Percentiles rank a stretch among this genome's conserved stretches.
These are phyloP conservation scores for Aspergillus sp. DNA, from an alignment of 2,329 filamentous ascomycete genomes.

Conservation along the genomic window DNA sequence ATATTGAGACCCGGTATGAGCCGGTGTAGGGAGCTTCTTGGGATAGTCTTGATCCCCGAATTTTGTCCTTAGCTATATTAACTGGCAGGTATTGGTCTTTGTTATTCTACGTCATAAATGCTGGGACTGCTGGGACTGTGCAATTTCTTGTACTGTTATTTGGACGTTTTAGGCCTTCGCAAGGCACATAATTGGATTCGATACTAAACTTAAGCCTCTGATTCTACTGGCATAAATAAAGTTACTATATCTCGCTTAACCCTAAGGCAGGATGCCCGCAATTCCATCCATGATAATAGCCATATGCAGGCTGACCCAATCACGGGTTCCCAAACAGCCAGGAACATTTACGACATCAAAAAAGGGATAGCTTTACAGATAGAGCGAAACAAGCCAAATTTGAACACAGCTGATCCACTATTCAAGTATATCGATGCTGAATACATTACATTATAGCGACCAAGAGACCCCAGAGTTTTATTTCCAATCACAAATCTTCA, in stretches of 20 bases:
- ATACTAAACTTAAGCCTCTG: neutral
- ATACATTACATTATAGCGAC: neutral
- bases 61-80: neutral
- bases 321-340: neutral
- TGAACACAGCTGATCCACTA: neutral
- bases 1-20: neutral
- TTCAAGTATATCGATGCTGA: neutral
- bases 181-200: neutral
- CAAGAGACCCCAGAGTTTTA: neutral
- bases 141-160: too few species aligned
- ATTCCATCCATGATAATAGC: neutral
- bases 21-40: neutral
- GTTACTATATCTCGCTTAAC: neutral
- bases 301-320: neutral
- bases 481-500: neutral
- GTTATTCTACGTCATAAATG: neutral
- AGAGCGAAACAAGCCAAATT: neutral
- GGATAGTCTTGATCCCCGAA: neutral
- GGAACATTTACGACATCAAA: neutral
- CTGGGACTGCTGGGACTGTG: neutral
- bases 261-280: neutral
- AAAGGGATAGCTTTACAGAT: neutral
- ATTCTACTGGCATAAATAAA: neutral
- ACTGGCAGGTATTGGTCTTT: neutral
- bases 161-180: too few species aligned